Conservation (phyloP, 345 rosid species). For the Populus tremula region DNA sequence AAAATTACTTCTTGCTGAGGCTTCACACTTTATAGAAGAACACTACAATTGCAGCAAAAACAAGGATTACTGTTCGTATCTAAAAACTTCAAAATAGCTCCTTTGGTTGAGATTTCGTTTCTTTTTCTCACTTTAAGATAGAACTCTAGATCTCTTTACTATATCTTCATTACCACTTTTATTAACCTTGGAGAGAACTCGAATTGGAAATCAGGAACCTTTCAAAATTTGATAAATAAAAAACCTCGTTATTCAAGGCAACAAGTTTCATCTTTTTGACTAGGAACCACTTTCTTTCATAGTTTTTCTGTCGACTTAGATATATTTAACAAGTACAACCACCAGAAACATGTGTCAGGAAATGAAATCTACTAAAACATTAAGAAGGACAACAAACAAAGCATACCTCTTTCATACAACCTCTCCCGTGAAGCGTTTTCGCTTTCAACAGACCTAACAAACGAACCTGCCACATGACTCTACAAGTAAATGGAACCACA, state of each 20-base stretch:
- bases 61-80: background rate
- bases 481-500: background rate
- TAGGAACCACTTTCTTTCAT: background rate
- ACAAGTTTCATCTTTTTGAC: background rate
- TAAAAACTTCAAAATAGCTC: background rate
- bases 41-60: background rate
- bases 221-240: background rate
- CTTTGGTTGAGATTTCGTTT: background rate
- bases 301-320: background rate
- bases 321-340: background rate
- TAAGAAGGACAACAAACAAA: background rate
- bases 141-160: background rate
- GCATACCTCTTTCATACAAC: conserved; percentile 21
- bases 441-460: conserved; percentile 14
- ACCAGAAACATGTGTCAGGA: background rate
- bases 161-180: background rate
- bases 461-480: conserved; percentile 17
- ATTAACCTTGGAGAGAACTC: background rate
- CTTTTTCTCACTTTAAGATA: background rate
- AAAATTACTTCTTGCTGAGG: background rate
- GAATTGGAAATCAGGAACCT: background rate
- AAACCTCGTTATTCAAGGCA: background rate
- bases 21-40: background rate
- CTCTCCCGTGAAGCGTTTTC: conserved; percentile 28
- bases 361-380: background rate